A percentile compares a stretch with the other conserved stretches of the same genome.
These are phyloP conservation scores for Blepharisma undulans DNA, from an alignment of 169 alveolate species.

Conservation along the genomic window DNA sequence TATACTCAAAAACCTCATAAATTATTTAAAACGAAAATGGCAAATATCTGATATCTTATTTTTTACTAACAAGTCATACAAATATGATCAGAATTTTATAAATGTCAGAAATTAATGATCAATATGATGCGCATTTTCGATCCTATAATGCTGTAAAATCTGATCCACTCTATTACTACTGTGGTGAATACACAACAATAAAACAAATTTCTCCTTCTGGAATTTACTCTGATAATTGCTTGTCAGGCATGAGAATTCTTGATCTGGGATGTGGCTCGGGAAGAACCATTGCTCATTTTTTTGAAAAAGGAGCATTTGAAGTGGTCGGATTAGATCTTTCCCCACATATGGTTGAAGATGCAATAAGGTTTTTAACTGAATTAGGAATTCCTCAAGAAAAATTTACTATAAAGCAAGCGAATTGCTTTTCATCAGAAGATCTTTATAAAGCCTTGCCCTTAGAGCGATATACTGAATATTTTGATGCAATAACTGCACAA, in stretches of 20 bases:
- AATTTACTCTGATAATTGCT: not conserved
- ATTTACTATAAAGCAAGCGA: not conserved
- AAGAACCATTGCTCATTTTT: not conserved
- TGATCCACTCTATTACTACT: not conserved
- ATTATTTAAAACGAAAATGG: not conserved
- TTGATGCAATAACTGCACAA: not conserved
- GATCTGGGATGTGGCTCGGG: not conserved
- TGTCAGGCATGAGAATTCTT: not conserved
- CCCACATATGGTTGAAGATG: not conserved
- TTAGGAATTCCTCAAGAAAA: not conserved
- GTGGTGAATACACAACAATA: not conserved
- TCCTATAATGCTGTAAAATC: not conserved
- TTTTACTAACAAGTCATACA: no score
- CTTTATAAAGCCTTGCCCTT: not conserved
- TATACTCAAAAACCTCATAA: no score
- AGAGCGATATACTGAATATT: not conserved
- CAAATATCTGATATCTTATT: not conserved
- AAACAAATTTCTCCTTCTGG: not conserved
- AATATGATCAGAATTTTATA: not conserved
- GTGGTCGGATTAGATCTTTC: not conserved
- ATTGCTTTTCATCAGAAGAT: not conserved
- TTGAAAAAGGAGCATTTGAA: not conserved
- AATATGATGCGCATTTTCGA: not conserved
- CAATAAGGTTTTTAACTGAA: not conserved
- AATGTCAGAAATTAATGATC: not conserved